Conservation (phyloP, 768 basidiomycete genomes). For the Lyophyllum shimeji region DNA sequence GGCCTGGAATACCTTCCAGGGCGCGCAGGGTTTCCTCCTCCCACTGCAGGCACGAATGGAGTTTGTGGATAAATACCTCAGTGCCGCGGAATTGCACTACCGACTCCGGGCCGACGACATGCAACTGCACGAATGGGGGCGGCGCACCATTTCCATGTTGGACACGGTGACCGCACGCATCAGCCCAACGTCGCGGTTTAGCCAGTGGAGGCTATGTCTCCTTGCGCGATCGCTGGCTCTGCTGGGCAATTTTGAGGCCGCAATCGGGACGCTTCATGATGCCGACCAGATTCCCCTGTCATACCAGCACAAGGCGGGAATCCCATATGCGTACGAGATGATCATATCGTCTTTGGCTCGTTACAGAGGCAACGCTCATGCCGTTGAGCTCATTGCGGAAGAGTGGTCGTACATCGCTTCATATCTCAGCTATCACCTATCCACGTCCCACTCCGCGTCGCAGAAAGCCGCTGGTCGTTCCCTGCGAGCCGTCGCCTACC, state of each 20-base stretch:
- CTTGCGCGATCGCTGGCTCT: conserved; percentile 11
- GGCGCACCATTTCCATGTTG: not conserved
- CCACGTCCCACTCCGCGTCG: not conserved
- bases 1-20: conserved; percentile 40
- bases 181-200: conserved; percentile 1
- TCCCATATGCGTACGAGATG: conserved; percentile 33
- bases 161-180: not conserved
- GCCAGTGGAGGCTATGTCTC: conserved; percentile 14
- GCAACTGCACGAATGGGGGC: not conserved
- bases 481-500: conserved; percentile 14
- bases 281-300: conserved; percentile 20
- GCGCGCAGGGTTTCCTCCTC: conserved; percentile 14
- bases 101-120: not conserved
- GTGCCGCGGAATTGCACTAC: conserved; percentile 22
- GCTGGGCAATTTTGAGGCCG: conserved; percentile 6
- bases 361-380: conserved; percentile 28
- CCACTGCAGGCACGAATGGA: conserved; percentile 10
- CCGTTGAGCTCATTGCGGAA: conserved; percentile 37
- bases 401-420: conserved; percentile 35
- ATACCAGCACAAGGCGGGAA: conserved; percentile 19
- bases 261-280: conserved; percentile 22
- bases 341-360: conserved; percentile 35
- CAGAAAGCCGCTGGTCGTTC: conserved; percentile 1
- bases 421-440: conserved; percentile 13
- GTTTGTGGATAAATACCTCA: conserved; percentile 23